phyloP scores from a whole-genome alignment of 768 basidiomycete species.

The Boletus sensibilis region DNA sequence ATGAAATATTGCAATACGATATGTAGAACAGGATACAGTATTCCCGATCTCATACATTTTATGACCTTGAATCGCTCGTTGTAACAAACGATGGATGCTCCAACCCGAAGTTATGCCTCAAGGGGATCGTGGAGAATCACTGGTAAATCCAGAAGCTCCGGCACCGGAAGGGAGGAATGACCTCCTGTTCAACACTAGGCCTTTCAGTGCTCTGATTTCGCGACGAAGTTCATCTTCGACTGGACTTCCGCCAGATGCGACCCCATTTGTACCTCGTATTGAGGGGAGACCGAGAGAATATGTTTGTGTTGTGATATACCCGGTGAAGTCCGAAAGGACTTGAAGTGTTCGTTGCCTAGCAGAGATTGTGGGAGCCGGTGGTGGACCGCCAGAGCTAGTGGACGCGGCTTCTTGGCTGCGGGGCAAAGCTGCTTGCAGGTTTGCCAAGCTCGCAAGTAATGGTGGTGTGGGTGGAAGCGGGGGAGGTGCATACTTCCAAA shows the following conservation, averaged over 20 bases:
- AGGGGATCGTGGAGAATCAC: constrained; percentile 3
- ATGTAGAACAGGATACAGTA: not conserved
- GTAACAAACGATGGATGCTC: not conserved
- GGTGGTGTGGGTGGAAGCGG: constrained; percentile 27
- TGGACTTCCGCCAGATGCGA: constrained; percentile 19
- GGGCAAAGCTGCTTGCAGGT: constrained; percentile 24
- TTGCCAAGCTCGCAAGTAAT: constrained; percentile 23
- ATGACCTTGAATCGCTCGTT: not conserved
- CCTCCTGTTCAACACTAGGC: constrained; percentile 72
- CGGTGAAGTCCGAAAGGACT: constrained; percentile 68
- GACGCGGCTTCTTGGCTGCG: constrained; percentile 13
- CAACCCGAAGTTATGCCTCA: not conserved
- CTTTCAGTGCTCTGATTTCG: constrained; percentile 77
- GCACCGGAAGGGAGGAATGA: constrained; percentile 23
- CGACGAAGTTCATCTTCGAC: constrained; percentile 64
- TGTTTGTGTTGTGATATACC: constrained; percentile 74
- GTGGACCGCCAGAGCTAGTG: constrained; percentile 7
- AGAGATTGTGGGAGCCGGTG: constrained; percentile 25
- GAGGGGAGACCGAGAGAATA: constrained; percentile 39
- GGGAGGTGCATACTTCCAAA: constrained; percentile 42
- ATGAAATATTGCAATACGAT: not conserved
- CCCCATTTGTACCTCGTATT: constrained; percentile 19
- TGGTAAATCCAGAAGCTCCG: constrained; percentile 5
- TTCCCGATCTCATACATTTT: not conserved
- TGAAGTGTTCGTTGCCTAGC: constrained; percentile 62